Evolutionary conservation across 192 early-diverging fungal genomes (phyloP).

Genomic region (Coemansia guatemalensis): DNA sequence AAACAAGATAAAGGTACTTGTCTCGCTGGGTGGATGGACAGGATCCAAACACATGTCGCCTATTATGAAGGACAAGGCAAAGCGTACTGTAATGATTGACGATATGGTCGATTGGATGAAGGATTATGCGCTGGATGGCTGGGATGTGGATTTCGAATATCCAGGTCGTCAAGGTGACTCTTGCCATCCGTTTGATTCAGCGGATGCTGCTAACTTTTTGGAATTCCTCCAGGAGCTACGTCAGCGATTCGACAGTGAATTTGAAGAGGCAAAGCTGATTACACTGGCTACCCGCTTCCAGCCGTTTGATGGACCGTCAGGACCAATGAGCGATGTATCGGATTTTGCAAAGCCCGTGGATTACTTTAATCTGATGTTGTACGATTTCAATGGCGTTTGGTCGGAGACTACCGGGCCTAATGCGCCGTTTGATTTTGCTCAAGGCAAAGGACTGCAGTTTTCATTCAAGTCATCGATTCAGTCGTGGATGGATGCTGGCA

Average conservation of each 20-base stretch:
- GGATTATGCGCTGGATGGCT: constrained; percentile 63
- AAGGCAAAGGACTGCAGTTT: constrained; percentile 31
- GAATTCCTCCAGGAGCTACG: constrained; percentile 61
- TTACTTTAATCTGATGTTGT: constrained; percentile 69
- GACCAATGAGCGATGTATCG: constrained; percentile 57
- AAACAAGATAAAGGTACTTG: constrained; percentile 55
- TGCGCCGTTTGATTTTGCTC: constrained; percentile 53
- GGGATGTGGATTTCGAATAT: constrained; percentile 79
- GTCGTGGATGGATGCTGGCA: constrained; percentile 59
- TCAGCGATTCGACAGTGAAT: constrained; percentile 46
- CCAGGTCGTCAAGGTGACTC: constrained; percentile 56
- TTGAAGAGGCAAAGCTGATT: constrained; percentile 54
- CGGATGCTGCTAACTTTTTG: constrained; percentile 64
- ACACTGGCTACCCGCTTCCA: constrained; percentile 64
- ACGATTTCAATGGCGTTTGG: constrained; percentile 68
- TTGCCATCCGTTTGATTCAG: constrained; percentile 50
- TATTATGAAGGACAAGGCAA: constrained; percentile 44
- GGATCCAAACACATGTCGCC: constrained; percentile 61
- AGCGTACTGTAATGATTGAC: constrained; percentile 52
- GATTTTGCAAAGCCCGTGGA: constrained; percentile 61
- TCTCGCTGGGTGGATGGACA: constrained; percentile 73
- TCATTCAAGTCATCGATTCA: constrained; percentile 53
- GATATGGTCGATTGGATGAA: constrained; percentile 56
- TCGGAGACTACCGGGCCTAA: constrained; percentile 62
- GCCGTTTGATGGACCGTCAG: constrained; percentile 58